phyloP scores from a whole-genome alignment of 78 protist genomes.

The Dictyostelium brefeldianum region DNA sequence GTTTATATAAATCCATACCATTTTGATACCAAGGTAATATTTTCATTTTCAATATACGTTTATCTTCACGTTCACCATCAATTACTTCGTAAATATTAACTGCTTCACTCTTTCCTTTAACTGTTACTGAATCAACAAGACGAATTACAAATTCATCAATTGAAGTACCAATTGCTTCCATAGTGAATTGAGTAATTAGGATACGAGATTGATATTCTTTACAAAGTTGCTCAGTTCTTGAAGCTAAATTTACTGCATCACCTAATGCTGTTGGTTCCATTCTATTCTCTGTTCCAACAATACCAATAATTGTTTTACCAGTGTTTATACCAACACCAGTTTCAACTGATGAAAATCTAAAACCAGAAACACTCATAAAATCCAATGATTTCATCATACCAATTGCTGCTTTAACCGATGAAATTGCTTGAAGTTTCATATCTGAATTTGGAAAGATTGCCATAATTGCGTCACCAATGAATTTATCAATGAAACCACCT shows the following conservation, averaged over 20 bases:
- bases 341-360: conserved; percentile 40
- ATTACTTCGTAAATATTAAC: conserved; percentile 75
- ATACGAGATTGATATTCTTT: conserved; percentile 73
- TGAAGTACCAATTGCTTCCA: conserved; percentile 71
- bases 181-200: conserved; percentile 73
- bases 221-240: conserved; percentile 81
- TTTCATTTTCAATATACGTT: conserved; percentile 13
- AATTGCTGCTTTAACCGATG: conserved; percentile 68
- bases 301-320: conserved; percentile 78
- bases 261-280: conserved; percentile 84
- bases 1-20: conserved; percentile 60
- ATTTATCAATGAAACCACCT: conserved; percentile 83
- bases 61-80: conserved; percentile 72
- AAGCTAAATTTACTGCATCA: conserved; percentile 81
- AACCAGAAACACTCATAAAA: conserved; percentile 62
- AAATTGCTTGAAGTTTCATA: conserved; percentile 55
- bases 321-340: conserved; percentile 86
- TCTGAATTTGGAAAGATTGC: conserved; percentile 68
- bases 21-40: conserved; percentile 22
- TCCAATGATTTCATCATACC: conserved; percentile 79
- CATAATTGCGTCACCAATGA: conserved; percentile 85
- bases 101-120: conserved; percentile 72
- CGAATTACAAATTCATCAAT: conserved; percentile 69
- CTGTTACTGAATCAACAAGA: conserved; percentile 66
- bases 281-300: conserved; percentile 84